phyloP scores from a whole-genome alignment of 1,284 basidiomycete species.

The Vanrija sp. region DNA sequence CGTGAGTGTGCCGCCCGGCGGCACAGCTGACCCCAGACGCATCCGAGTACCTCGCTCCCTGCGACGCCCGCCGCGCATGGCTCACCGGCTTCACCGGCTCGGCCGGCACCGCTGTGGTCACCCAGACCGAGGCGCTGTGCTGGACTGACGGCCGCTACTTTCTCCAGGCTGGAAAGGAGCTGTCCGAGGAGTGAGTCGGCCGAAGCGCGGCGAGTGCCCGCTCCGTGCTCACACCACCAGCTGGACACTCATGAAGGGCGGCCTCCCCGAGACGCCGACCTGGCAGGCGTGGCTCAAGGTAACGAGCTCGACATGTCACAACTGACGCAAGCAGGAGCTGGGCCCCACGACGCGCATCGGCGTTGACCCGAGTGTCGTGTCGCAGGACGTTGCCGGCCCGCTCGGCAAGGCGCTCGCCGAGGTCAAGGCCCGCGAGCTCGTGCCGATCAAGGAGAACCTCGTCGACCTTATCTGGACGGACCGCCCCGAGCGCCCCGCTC shows the following conservation, averaged over 20 bases:
- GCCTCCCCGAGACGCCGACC: constrained; percentile 76
- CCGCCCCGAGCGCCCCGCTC: constrained; percentile 66
- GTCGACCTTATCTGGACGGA: constrained; percentile 74
- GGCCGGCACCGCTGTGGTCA: constrained; percentile 81
- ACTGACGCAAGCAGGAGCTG: constrained; percentile 55
- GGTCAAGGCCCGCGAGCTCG: constrained; percentile 55
- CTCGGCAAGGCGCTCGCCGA: constrained; percentile 26
- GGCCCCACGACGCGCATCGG: constrained; percentile 64
- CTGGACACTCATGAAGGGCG: constrained; percentile 91
- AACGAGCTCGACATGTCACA: neutral
- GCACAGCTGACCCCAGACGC: constrained; percentile 58
- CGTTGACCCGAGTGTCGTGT: constrained; percentile 74
- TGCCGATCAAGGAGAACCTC: constrained; percentile 66
- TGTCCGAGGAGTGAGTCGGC: constrained; percentile 63
- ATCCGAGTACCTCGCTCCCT: constrained; percentile 82
- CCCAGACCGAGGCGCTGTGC: constrained; percentile 58
- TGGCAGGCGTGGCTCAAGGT: constrained; percentile 83
- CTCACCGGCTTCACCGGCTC: constrained; percentile 92
- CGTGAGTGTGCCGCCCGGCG: constrained; percentile 55
- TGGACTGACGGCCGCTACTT: constrained; percentile 90
- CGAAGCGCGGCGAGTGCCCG: neutral
- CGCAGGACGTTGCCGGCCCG: constrained; percentile 55
- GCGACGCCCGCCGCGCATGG: constrained; percentile 77
- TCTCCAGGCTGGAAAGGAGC: constrained; percentile 82
- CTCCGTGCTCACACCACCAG: constrained; percentile 48